Conservation (phyloP, 495 filamentous ascomycete species). For the Hypoxylon lienhwacheense region DNA sequence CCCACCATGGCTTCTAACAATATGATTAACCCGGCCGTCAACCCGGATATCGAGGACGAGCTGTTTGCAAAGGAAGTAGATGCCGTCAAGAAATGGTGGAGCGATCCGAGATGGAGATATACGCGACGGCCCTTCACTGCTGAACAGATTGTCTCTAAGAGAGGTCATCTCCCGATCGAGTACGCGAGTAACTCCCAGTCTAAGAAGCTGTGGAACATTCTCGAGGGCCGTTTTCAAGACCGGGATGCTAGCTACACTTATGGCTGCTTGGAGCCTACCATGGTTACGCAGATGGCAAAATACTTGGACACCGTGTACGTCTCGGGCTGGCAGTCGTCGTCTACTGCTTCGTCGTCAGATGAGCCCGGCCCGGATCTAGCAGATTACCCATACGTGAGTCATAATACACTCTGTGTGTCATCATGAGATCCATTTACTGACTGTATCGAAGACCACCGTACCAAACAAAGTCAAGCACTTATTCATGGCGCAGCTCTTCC, state of each 20-base stretch:
- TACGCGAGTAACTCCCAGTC: slow-evolving; percentile 85
- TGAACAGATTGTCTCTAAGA: slow-evolving; percentile 94
- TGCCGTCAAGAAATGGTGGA: slow-evolving; percentile 93
- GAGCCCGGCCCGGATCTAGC: slow-evolving; percentile 98
- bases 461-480: slow-evolving; percentile 97
- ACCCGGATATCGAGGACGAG: slow-evolving; percentile 75
- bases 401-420: background rate
- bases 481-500: slow-evolving; percentile 97
- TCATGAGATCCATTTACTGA: slow-evolving; percentile 6
- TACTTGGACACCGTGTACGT: slow-evolving; percentile 98
- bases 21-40: slow-evolving; percentile 54
- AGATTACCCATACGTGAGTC: slow-evolving; percentile 90
- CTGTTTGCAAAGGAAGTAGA: slow-evolving; percentile 78
- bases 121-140: slow-evolving; percentile 93
- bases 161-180: slow-evolving; percentile 86
- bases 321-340: slow-evolving; percentile 97
- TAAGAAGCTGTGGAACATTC: slow-evolving; percentile 92
- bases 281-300: slow-evolving; percentile 99
- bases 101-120: slow-evolving; percentile 84
- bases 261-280: slow-evolving; percentile 94
- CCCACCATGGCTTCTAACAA: slow-evolving; percentile 58
- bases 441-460: slow-evolving; percentile 74
- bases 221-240: slow-evolving; percentile 84
- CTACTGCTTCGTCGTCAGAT: slow-evolving; percentile 88
- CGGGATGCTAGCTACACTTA: slow-evolving; percentile 90